Base-by-base conservation (phyloP, 192 early-diverging fungal species). In the Helicostylum pulchrum region DNA sequence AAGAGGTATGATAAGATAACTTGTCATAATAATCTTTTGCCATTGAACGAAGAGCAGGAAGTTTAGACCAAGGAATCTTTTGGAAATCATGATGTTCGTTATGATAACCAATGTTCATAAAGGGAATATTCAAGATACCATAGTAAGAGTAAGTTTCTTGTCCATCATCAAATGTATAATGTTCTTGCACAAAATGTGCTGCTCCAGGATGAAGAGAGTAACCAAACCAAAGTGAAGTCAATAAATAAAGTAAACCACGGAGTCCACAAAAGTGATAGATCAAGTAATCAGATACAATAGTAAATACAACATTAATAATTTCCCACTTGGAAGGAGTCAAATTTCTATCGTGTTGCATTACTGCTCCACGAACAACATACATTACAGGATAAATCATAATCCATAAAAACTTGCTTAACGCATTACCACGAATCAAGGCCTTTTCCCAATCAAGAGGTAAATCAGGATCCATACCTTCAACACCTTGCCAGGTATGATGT, bases 71-170 rank as follows among this genome's bases (percentile, higher is more conserved):
- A 32, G 94, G 89, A 57, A 96, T 84, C 62, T 68, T 88, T 68
- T 87, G 87, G 80, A 96, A 97, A 77, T 98, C 96, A 79, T 98
- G 94, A 85, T 98, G 96, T 82, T 98, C 96, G 74, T 94, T 96
- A 80, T 98, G 96, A 76, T 92, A 94, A 44, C 96, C 96, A 66
- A 96, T 91, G 85, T 98, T 98, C 80, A 94, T 87, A 73, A 89
- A 91, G 44, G 92, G 81, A 49, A 75, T 72, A 83, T 98, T 98
- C 49, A 93, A 77, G 56, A 81, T 78, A 21, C 94, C 94, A 64
- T 98, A 98, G 88, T 98, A 98, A 64, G 91, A 94, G 80, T 98
- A 98, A 1, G 94, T 98, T 70, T 98, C 94, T 70, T 93, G 89
- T 9, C 92, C 94, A 64, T 93, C 87, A 48, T 87, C 87, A 83